Conservation (phyloP, 176 grass and related monocot genomes). For the Tuctoria greenei region DNA sequence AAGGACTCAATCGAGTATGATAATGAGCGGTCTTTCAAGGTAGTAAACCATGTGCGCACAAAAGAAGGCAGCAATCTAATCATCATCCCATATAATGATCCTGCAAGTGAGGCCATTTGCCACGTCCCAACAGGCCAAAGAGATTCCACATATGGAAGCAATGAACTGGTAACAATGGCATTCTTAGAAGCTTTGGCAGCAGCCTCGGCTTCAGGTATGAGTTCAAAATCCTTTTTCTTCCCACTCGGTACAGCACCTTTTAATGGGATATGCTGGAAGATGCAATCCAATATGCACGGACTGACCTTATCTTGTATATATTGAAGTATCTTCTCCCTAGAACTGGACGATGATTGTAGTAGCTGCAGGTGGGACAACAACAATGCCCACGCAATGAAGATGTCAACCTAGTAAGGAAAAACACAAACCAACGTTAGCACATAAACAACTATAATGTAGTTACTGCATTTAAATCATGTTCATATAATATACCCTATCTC, state of each 20-base stretch:
- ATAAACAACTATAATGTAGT: slow-evolving; percentile 17
- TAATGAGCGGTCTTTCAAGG: slow-evolving; percentile 49
- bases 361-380: slow-evolving; percentile 69
- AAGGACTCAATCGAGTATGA: slow-evolving; percentile 52
- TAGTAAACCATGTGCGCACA: slow-evolving; percentile 85
- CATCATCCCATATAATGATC: slow-evolving; percentile 87
- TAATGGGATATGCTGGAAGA: slow-evolving; percentile 94
- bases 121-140: slow-evolving; percentile 65
- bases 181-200: slow-evolving; percentile 73
- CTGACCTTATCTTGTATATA: slow-evolving; percentile 82
- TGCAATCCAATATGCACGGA: slow-evolving; percentile 71
- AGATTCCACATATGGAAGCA: slow-evolving; percentile 64
- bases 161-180: slow-evolving; percentile 59
- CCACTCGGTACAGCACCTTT: slow-evolving; percentile 35
- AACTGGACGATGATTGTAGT: slow-evolving; percentile 53
- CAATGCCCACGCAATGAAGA: slow-evolving; percentile 74
- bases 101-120: slow-evolving; percentile 81
- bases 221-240: slow-evolving; percentile 81
- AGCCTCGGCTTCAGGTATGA: slow-evolving; percentile 63
- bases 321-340: slow-evolving; percentile 60
- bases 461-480: slow-evolving; percentile 1
- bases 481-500: slow-evolving; percentile 58
- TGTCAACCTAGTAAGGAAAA: slow-evolving; percentile 58
- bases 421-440: slow-evolving; percentile 28
- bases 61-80: slow-evolving; percentile 83